Conservation (phyloP, 345 rosid genomes). For the Turritis glabra region DNA sequence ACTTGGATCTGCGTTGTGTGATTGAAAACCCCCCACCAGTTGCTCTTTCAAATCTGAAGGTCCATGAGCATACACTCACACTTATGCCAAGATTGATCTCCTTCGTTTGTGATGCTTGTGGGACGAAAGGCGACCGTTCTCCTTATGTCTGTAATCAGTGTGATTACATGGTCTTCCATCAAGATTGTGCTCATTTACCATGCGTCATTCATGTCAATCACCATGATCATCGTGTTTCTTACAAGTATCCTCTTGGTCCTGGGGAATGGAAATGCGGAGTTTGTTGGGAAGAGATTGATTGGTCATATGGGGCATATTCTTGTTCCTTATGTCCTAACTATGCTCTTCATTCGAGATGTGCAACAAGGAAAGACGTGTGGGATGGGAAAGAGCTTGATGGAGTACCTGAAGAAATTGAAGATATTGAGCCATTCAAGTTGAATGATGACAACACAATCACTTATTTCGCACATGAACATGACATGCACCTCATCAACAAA, state of each 20-base stretch:
- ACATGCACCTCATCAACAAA: not conserved
- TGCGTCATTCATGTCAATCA: not conserved
- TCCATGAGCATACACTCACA: slow-evolving; percentile 31
- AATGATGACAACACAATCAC: slow-evolving; percentile 19
- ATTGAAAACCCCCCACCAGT: too few relatives aligned
- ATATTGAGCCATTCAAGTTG: not conserved
- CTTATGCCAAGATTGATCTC: slow-evolving; percentile 1
- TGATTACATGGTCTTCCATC: not conserved
- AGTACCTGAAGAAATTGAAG: slow-evolving; percentile 4
- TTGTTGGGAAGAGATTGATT: slow-evolving; percentile 9
- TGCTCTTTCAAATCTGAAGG: not conserved
- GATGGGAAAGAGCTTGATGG: slow-evolving; percentile 12
- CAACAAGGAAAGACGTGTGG: not conserved
- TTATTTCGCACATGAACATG: slow-evolving; percentile 12
- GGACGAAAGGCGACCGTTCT: not conserved
- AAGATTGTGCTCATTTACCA: not conserved
- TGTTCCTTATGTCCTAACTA: not conserved
- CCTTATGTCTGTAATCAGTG: slow-evolving; percentile 11
- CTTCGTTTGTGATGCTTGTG: slow-evolving; percentile 32
- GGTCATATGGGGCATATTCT: slow-evolving; percentile 22
- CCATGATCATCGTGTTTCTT: slow-evolving; percentile 15
- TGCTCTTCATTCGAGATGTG: not conserved
- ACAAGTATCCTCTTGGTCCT: slow-evolving; percentile 13
- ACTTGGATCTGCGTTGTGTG: not conserved
- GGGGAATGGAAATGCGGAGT: not conserved